Percentiles rank a stretch among this genome's conserved stretches.
phyloP scores from a whole-genome alignment of 331 rosid genomes.

The Malus hybrid region DNA sequence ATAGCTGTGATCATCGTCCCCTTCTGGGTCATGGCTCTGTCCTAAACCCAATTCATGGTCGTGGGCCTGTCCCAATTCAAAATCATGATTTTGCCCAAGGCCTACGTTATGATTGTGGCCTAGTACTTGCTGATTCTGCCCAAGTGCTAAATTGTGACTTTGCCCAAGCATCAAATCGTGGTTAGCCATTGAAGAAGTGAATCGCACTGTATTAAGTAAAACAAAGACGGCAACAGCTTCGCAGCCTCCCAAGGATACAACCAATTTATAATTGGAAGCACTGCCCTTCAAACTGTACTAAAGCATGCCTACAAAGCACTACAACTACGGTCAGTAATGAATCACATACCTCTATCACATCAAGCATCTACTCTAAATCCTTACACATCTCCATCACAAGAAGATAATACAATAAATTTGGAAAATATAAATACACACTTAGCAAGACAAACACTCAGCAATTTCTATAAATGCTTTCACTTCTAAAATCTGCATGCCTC shows the following conservation, averaged over 20 bases:
- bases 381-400: not conserved
- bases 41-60: constrained; percentile 47
- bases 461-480: not conserved
- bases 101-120: constrained; percentile 53
- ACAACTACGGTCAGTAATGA: not conserved
- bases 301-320: constrained; percentile 29
- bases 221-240: constrained; percentile 12
- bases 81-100: constrained; percentile 48
- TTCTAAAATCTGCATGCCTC: not conserved
- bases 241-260: constrained; percentile 15
- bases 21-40: constrained; percentile 42
- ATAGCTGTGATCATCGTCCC: constrained; percentile 37
- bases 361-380: not conserved
- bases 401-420: not conserved
- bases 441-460: not conserved
- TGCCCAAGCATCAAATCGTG: constrained; percentile 68
- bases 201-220: constrained; percentile 8
- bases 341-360: not conserved
- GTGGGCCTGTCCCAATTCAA: constrained; percentile 53
- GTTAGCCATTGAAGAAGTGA: constrained; percentile 46
- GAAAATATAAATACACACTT: not conserved
- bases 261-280: constrained; percentile 8
- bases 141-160: constrained; percentile 47
- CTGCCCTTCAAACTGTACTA: constrained; percentile 19
- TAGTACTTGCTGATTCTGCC: constrained; percentile 63